phyloP scores from a whole-genome alignment of 305 asterid genomes.

The Solanum chacoense region DNA sequence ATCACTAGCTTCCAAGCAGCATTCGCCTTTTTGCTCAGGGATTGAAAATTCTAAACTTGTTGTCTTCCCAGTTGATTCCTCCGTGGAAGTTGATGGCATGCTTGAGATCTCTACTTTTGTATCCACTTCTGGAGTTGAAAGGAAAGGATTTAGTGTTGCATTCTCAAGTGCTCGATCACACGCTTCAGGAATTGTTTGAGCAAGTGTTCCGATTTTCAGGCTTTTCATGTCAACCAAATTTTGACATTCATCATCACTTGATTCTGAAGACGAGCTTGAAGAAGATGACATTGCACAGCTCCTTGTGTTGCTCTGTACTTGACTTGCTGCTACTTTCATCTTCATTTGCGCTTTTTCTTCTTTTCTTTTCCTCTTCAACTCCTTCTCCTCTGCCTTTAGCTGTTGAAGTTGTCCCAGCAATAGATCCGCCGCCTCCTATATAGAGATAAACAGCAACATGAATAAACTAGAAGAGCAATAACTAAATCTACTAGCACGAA shows the following conservation, averaged over 20 bases:
- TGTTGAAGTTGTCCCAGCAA: slow-evolving; percentile 47
- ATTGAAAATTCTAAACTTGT: not conserved
- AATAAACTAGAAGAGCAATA: not conserved
- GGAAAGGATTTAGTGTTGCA: slow-evolving; percentile 2
- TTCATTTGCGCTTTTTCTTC: slow-evolving; percentile 32
- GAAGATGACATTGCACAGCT: slow-evolving; percentile 20
- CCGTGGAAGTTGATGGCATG: not conserved
- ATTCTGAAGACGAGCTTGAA: slow-evolving; percentile 47
- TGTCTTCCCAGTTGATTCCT: not conserved
- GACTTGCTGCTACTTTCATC: slow-evolving; percentile 10
- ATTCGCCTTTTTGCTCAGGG: not conserved
- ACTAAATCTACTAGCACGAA: not conserved
- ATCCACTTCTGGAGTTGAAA: not conserved
- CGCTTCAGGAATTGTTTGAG: not conserved
- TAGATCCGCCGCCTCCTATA: slow-evolving; percentile 54
- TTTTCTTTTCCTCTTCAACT: slow-evolving; percentile 28
- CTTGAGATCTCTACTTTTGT: not conserved
- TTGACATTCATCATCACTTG: slow-evolving; percentile 48
- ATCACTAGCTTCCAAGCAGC: not conserved
- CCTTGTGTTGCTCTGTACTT: not conserved
- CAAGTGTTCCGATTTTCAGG: slow-evolving; percentile 8
- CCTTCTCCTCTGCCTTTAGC: slow-evolving; percentile 37
- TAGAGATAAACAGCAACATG: not conserved
- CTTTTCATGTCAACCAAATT: slow-evolving; percentile 25
- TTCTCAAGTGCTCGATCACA: slow-evolving; percentile 10